phyloP scores from a whole-genome alignment of 441 rosid species.

The Lepidium campestre region DNA sequence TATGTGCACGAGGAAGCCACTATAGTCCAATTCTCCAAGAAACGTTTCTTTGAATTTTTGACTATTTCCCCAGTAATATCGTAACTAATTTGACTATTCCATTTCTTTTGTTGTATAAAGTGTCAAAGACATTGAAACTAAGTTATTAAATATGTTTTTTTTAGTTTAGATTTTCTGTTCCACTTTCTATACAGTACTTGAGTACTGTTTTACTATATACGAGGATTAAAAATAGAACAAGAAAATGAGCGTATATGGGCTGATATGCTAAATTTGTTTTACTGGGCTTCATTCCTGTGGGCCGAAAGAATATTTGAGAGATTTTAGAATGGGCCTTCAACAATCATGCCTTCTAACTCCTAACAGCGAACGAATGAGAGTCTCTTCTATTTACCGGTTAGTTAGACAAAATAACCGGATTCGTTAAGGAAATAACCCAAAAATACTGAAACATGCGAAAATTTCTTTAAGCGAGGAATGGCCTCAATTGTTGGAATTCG shows the following conservation, averaged over 20 bases:
- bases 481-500: slow-evolving; percentile 6
- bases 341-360: too few relatives aligned
- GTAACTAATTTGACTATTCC: slow-evolving; percentile 13
- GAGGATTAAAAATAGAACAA: too few relatives aligned
- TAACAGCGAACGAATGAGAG: too few relatives aligned
- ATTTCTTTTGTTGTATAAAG: not conserved
- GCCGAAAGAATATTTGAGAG: not conserved
- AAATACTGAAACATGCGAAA: not conserved
- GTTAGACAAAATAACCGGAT: not conserved
- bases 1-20: not conserved
- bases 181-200: not conserved
- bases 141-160: not conserved
- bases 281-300: not conserved
- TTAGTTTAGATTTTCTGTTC: not conserved
- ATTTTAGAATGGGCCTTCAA: not conserved
- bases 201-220: not conserved
- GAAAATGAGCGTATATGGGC: not conserved
- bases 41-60: slow-evolving; percentile 8
- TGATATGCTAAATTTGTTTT: not conserved
- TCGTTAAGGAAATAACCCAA: not conserved
- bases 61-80: not conserved
- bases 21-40: not conserved
- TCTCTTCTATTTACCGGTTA: not conserved
- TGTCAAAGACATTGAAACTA: slow-evolving; percentile 17
- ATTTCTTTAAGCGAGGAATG: not conserved